These are phyloP conservation scores for Teratosphaeriaceae sp. DNA, from an alignment of 2,329 filamentous ascomycete species.

Conservation along the genomic window DNA sequence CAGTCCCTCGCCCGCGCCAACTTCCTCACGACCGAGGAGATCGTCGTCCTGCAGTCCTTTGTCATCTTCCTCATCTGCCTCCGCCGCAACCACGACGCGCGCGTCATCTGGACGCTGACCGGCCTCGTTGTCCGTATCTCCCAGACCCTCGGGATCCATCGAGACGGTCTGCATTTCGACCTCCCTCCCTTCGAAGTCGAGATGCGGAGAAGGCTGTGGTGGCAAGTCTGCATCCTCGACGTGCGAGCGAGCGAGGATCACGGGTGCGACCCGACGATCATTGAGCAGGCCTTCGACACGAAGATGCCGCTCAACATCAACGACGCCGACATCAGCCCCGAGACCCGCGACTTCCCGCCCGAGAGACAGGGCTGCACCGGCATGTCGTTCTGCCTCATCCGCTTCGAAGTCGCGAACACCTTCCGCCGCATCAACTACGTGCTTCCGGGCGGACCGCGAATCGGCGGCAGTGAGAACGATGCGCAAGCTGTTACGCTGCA, in stretches of 20 bases:
- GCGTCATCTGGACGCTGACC: conserved; percentile 52
- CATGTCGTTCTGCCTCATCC: conserved; percentile 51
- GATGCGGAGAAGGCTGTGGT: conserved; percentile 54
- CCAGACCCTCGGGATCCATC: conserved; percentile 54
- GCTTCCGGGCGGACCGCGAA: conserved; percentile 35
- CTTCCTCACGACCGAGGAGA: conserved; percentile 55
- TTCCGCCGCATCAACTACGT: conserved; percentile 41
- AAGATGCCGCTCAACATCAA: conserved; percentile 52
- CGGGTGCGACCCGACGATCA: conserved; percentile 55
- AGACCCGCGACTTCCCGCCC: conserved; percentile 42
- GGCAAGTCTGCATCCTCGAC: conserved; percentile 54
- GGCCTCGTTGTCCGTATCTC: conserved; percentile 54
- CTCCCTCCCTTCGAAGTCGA: conserved; percentile 55
- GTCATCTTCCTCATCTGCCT: conserved; percentile 54
- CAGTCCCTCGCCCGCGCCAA: conserved; percentile 58
- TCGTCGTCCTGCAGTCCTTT: conserved; percentile 56
- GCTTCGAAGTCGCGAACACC: conserved; percentile 45
- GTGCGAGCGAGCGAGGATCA: conserved; percentile 56
- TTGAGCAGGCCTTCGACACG: conserved; percentile 54
- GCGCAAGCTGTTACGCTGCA: conserved; percentile 32
- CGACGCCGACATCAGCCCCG: conserved; percentile 45
- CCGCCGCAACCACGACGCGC: conserved; percentile 44
- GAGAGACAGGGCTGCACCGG: conserved; percentile 49
- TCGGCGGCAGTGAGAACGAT: conserved; percentile 32
- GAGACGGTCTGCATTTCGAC: conserved; percentile 50